Evolutionary conservation across 2,329 filamentous ascomycete genomes (phyloP).

Genomic region (Xylariales sp.): DNA sequence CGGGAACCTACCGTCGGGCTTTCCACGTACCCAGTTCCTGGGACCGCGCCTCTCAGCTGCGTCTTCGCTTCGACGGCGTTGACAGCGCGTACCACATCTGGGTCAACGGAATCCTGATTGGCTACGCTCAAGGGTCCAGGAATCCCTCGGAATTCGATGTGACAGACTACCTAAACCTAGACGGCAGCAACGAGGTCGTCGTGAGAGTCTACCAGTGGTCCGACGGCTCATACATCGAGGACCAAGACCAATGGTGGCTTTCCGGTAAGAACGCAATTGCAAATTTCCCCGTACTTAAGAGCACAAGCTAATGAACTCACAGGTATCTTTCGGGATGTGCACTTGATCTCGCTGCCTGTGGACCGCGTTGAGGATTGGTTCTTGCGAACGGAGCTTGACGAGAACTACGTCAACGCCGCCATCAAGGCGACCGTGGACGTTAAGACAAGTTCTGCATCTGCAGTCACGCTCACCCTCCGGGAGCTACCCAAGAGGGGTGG

Average conservation of each 20-base stretch:
- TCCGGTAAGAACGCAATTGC: conserved; percentile 45
- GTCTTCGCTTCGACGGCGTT: conserved; percentile 67
- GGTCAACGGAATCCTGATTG: conserved; percentile 59
- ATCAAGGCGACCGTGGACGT: conserved; percentile 41
- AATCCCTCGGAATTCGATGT: conserved; percentile 70
- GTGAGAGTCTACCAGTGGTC: conserved; percentile 69
- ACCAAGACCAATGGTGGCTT: conserved; percentile 67
- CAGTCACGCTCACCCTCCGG: too few relatives aligned
- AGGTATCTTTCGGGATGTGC: conserved; percentile 64
- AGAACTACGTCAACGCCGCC: conserved; percentile 43
- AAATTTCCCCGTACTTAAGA: too few relatives aligned
- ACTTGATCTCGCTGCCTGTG: conserved; percentile 52
- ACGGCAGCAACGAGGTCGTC: conserved; percentile 47
- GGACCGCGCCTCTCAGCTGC: conserved; percentile 42
- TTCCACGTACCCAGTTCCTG: conserved; percentile 50
- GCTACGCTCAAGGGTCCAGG: conserved; percentile 64
- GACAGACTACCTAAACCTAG: conserved; percentile 37
- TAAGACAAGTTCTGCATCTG: too few relatives aligned
- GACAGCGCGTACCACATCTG: conserved; percentile 68
- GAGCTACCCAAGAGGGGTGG: too few relatives aligned
- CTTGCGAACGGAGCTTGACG: conserved; percentile 49
- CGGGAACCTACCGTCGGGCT: conserved; percentile 54
- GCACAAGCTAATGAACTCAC: background rate
- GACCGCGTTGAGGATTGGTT: conserved; percentile 54
- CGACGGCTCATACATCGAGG: conserved; percentile 66